Evolutionary conservation across 139 green algal species (phyloP), one percentile per base, ranked within the genome.

Genomic region (Coelastrella sp.): DNA sequence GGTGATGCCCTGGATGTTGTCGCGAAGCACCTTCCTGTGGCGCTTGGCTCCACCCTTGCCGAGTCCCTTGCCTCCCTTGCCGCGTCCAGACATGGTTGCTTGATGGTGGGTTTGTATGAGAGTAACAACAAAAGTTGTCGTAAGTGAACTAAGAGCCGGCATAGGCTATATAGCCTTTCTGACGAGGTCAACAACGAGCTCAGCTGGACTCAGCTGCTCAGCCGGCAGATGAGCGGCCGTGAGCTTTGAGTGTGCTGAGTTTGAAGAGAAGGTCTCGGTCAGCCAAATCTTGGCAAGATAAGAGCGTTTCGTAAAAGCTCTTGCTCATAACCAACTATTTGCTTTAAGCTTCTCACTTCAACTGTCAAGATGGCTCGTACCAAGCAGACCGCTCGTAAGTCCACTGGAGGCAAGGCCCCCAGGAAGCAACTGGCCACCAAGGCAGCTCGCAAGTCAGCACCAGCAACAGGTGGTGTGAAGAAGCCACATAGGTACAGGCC

Each of bases 351-450:
- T n/a, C n/a, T n/a, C n/a, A n/a, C n/a, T n/a, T n/a, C n/a, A n/a
- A n/a, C n/a, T n/a, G n/a, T n/a, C n/a, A n/a, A n/a, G n/a, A 99
- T 99, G 98, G 98, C 98, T 88, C 98, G 98, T 94, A 99, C 98
- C 90, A 99, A 99, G 96, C 98, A 99, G 95, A 99, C 97, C 73
- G 98, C 98, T 16, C 97, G 98, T 91, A 99, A 99, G 96, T 98
- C 95, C 91, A 98, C 96, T 74, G 97, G 97, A 76, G 97, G 97
- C 94, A 99, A 99, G 96, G 97, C 97, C 20, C 97, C 97, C 89
- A 93, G 97, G 65, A 99, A 91, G 87, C 97, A 99, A 95, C 95
- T 99, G 89, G 97, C 97, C 92, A 99, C 97, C 92, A 98, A 97
- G 94, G 97, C 96, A 58, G 83, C 83, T 71, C 96, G 97, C 94